Percentiles rank a stretch among this genome's conserved stretches.
These are phyloP conservation scores for Trypanosoma lewisi DNA, from an alignment of 208 protist species.

Conservation along the genomic window DNA sequence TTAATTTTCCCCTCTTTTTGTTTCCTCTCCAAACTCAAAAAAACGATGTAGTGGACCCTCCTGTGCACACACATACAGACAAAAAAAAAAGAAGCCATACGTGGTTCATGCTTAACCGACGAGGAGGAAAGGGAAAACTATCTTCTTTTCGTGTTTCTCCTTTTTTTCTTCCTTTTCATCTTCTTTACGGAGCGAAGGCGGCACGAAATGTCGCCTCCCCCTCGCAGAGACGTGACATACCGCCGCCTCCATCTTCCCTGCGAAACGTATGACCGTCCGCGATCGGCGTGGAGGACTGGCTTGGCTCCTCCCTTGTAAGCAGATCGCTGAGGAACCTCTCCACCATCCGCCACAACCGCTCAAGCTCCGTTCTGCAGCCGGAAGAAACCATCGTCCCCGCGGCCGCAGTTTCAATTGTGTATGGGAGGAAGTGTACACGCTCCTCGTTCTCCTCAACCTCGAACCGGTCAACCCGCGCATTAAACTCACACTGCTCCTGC, in stretches of 20 bases:
- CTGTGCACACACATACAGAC: no score
- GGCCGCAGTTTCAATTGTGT: constrained; percentile 7
- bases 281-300: neutral
- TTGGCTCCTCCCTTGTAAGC: neutral
- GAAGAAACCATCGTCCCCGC: neutral
- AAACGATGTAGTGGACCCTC: no score
- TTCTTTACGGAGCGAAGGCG: constrained; percentile 5
- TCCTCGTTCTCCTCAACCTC: constrained; percentile 1
- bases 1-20: no score
- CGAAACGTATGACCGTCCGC: neutral
- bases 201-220: constrained; percentile 13
- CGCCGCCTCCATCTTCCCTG: neutral
- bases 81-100: no score
- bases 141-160: neutral
- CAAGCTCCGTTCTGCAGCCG: neutral
- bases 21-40: no score
- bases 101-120: no score
- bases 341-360: constrained; percentile 19
- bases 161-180: neutral
- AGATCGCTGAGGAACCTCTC: constrained; percentile 10
- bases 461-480: constrained; percentile 8
- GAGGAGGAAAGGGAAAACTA: no score
- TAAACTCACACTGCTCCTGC: constrained; percentile 20
- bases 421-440: constrained; percentile 13
- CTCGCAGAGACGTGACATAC: neutral